Evolutionary conservation across 2,329 filamentous ascomycete species (phyloP), one percentile per base, ranked within the genome.

Genomic region (Coniochaeta sp.): DNA sequence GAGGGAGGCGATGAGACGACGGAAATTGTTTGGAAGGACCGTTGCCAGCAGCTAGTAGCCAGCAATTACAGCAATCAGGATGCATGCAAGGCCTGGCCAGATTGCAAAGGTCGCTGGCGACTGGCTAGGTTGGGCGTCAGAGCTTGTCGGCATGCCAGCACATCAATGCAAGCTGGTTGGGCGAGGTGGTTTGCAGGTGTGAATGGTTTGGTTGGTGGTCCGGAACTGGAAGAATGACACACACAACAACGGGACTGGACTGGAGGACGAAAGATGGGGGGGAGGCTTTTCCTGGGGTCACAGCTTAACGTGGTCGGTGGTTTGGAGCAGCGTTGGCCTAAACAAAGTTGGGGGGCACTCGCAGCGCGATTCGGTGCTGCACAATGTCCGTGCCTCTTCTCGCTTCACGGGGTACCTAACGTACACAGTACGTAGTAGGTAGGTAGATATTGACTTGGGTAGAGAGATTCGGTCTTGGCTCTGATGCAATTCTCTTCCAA

Each of bases 141-240:
- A 56, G 54, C 54, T 56, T 56, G 54, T 34, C 17, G 34, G 54
- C 54, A 38, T 56, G 54, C 54, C 54, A 56, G 54, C 54, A 56
- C 54, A 56, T 56, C 54, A 56, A 56, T 56, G 28, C 54, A 56
- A 34, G 54, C 54, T 56, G 54, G 34, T 34, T 56, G 54, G 54
- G 30, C 54, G 30, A 36, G 19, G 2, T 5, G 28, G 1, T 56
- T 34, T 40, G 61, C 61, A 64, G 59, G 58, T 60, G 42, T 32
- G 50, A n/a, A 62, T 30, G 2, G 40, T n/a, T 5, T 61, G 62
- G 57, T 62, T 64, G 52, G 59, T 56, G 57, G 59, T 61, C 38
- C 60, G 32, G 52, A 62, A 64, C 50, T 64, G 59, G 19, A 55
- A 52, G 36, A 63, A 47, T 26, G 42, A 47, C 42, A n/a, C n/a